Base-by-base conservation (phyloP, 345 rosid species). In the Populus nigra region DNA sequence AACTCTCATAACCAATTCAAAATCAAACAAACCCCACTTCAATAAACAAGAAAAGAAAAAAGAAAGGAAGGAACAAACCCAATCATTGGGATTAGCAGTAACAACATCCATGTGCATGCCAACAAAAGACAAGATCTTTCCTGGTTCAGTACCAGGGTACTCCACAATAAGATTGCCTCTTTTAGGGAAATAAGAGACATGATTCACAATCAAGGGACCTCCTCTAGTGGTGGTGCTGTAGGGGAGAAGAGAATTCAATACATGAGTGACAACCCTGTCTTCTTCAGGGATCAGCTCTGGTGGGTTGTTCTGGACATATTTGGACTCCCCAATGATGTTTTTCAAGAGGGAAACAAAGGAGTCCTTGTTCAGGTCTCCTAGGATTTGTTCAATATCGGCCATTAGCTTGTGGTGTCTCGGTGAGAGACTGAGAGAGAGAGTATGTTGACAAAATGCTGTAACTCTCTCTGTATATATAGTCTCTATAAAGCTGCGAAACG, bases 31-130 rank as follows among this genome's bases (percentile, higher is more conserved):
- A 70, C 15, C 61, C 62, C 73, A 39, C 31, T 1, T 7, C 3
- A 49, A 38, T 11, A 31, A 5, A 9, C 9, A 74, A 55, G 17
- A 69, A 49, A n/a, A 43, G 22, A n/a, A 71, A 61, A 78, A 57
- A 59, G n/a, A 23, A 78, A 4, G n/a, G 74, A 61, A 78, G 77
- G 61, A 61, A 15, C 84, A 29, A 55, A 93, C 99, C 99, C 98
- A 94, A 57, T 90, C 98, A 79, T 86, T 88, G 10, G 98, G 96
- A 85, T 96, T 84, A 1, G 98, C 98, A 57, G 99, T 92, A 89
- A 96, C 99, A 39, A 96, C 98, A 83, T 96, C 99, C 99, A 91
- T 94, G 77, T 96, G 99, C 99, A 94, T 94, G 31, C 99, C 99
- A 61, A 96, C 99, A 79, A 96, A 96, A 68, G 99, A 96, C 50